Conservation (phyloP, 345 rosid species). For the Linum tenue region DNA sequence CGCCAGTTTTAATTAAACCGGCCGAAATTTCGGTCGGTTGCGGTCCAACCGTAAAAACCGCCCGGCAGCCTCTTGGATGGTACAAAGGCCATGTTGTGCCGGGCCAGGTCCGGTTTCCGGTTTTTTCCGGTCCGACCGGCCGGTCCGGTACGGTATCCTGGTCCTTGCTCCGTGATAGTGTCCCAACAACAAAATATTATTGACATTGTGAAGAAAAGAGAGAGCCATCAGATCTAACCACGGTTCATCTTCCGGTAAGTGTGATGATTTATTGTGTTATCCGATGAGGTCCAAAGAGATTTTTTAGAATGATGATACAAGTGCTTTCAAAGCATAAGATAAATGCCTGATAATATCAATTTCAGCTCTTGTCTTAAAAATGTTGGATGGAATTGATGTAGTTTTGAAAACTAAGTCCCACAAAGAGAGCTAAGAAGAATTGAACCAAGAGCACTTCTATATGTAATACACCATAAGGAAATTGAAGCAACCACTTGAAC, state of each 20-base stretch:
- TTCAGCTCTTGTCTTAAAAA: conserved; percentile 72
- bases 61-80: no score
- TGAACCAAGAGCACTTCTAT: conserved; percentile 31
- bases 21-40: no score
- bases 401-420: conserved; percentile 59
- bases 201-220: conserved; percentile 61
- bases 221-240: conserved; percentile 52
- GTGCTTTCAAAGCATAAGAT: conserved; percentile 41
- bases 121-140: no score
- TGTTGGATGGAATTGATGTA: conserved; percentile 33
- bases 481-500: conserved; percentile 51
- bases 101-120: no score
- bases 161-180: conserved; percentile 61
- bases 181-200: conserved; percentile 56
- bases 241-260: conserved; percentile 32
- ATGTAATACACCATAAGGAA: conserved; percentile 42
- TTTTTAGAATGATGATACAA: conserved; percentile 43
- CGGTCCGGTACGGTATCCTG: no score
- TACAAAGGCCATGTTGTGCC: no score
- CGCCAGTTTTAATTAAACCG: no score
- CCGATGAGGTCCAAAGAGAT: conserved; percentile 35
- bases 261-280: conserved; percentile 30
- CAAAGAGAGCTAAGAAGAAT: conserved; percentile 40
- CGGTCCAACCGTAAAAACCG: no score
- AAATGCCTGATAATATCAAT: conserved; percentile 63